phyloP scores from a whole-genome alignment of 2,329 filamentous ascomycete genomes.

The Aspergillus pseudoviridinutans region DNA sequence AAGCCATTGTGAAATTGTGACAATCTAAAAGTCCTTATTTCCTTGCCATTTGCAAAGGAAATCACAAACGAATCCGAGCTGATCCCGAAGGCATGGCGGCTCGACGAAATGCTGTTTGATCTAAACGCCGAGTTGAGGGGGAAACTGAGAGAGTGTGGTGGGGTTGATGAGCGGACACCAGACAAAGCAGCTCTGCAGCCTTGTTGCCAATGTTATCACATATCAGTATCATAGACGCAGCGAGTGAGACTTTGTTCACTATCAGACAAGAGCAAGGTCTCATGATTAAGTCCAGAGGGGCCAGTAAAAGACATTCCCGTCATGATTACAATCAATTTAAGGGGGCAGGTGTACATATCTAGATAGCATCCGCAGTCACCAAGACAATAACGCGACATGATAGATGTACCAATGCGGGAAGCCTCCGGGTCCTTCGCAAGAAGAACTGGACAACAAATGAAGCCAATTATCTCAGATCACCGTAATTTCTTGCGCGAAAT shows the following conservation, averaged over 20 bases:
- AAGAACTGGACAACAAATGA: neutral
- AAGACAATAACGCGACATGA: neutral
- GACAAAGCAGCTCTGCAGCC: neutral
- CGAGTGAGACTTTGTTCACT: neutral
- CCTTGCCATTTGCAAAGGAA: neutral
- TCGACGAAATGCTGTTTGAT: neutral
- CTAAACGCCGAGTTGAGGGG: neutral
- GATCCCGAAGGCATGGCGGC: neutral
- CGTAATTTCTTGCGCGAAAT: neutral
- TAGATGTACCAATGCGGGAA: neutral
- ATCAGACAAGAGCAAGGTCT: too few species aligned
- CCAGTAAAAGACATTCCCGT: too few species aligned
- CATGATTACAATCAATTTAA: too few species aligned
- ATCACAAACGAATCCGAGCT: neutral
- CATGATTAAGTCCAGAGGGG: too few species aligned
- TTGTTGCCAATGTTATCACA: neutral
- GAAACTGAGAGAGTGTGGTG: neutral
- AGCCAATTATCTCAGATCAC: neutral
- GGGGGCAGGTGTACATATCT: too few species aligned
- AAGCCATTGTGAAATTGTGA: constrained; percentile 7
- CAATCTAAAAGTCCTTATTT: neutral
- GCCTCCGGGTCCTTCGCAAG: neutral
- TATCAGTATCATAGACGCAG: neutral
- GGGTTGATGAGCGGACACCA: neutral
- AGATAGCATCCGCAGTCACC: neutral